Conservation (phyloP, 495 filamentous ascomycete genomes). For the Copromyces sp. region DNA sequence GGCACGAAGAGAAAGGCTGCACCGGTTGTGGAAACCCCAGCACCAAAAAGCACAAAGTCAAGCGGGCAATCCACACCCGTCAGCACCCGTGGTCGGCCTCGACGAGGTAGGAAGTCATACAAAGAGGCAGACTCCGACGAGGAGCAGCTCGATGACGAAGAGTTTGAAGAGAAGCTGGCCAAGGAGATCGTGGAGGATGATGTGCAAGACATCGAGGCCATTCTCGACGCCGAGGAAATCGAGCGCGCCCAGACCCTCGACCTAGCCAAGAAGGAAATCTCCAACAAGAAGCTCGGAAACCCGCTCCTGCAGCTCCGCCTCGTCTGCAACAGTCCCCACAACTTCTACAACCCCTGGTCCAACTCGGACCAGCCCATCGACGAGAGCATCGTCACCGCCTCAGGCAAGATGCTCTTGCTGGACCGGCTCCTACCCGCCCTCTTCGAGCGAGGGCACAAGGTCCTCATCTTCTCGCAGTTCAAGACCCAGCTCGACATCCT, state of each 20-base stretch:
- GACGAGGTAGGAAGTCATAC: constrained; percentile 34
- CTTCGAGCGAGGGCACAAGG: constrained; percentile 69
- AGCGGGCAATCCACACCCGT: constrained; percentile 62
- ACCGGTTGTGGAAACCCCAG: constrained; percentile 4
- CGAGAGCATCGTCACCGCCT: constrained; percentile 69
- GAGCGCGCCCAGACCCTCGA: constrained; percentile 63
- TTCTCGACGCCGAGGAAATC: constrained; percentile 46
- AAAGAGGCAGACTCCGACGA: constrained; percentile 49
- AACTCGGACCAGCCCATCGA: constrained; percentile 48
- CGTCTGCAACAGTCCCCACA: constrained; percentile 86
- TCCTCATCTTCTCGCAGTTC: constrained; percentile 95
- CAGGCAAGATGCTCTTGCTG: constrained; percentile 91
- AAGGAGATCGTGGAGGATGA: constrained; percentile 45
- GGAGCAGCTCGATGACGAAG: constrained; percentile 63
- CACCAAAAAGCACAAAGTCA: constrained; percentile 59
- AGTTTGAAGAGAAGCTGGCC: constrained; percentile 61
- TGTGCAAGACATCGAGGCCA: constrained; percentile 36
- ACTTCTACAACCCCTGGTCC: constrained; percentile 90
- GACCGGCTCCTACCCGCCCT: constrained; percentile 75
- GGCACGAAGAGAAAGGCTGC: constrained; percentile 34
- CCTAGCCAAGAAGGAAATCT: constrained; percentile 71
- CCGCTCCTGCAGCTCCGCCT: constrained; percentile 87
- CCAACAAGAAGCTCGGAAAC: constrained; percentile 91
- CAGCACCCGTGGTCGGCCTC: constrained; percentile 33
- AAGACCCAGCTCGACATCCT: constrained; percentile 88